Base-by-base conservation (phyloP, 495 filamentous ascomycete genomes). In the Chaetomidium leptoderma region DNA sequence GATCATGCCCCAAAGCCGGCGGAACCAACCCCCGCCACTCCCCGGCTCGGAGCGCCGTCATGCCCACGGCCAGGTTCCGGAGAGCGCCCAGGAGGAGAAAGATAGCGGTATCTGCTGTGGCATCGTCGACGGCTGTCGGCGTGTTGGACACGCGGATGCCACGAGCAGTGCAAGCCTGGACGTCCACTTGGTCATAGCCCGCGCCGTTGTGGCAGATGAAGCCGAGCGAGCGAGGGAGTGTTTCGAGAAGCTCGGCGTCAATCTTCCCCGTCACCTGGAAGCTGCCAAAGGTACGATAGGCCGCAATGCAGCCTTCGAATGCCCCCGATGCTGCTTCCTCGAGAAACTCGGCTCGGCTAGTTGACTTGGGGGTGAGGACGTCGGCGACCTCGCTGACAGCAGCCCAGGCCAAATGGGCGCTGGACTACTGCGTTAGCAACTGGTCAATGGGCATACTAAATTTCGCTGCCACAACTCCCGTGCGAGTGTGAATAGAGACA, bases 191-290 rank as follows among this genome's bases (percentile, higher is more conserved):
- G 70, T 93, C 90, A 72, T 92, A 93, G 21, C 90, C 90, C 36
- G 89, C 87, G 33, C 90, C 91, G 65, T 90, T 92, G 68, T 96
- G 91, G 66, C 83, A 87, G 60, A 96, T 80, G 70, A 88, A 96
- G 59, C 81, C 85, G 37, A 95, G 67, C 3, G 82, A 85, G 30
- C 70, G 63, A 1, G 91, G 91, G 2, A 92, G 70, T 11, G 72
- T 77, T 14, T 73, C 70, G n/a, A 90, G 71, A 24, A 92, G 70
- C 66, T 90, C 86, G 40, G 74, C 76, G 59, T 91, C 82, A 19
- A 91, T 66, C 3, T 75, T 67, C 1, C 92, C 92, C 0, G 92
- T 95, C 57, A 87, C 73, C 0, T 58, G 46, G 21, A 81, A 74
- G 43, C 86, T 91, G 32, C 64, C 68, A 64, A 96, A 91, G 23